Evolutionary conservation across 1,284 basidiomycete species (phyloP).

Genomic region (Pisolithus thermaeus): DNA sequence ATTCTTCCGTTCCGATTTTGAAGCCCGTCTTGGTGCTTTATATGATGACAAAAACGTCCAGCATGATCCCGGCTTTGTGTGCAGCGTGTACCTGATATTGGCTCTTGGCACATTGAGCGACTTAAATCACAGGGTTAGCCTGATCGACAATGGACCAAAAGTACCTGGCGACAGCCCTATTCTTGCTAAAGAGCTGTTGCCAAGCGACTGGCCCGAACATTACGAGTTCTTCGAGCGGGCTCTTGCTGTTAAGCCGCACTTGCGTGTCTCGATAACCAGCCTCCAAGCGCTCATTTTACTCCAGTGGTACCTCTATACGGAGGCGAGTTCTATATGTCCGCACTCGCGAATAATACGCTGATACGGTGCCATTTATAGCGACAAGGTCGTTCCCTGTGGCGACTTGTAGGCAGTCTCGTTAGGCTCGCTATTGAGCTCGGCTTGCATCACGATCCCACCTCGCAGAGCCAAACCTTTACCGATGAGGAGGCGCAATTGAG

Average conservation of each 20-base stretch:
- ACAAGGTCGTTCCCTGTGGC: slow-evolving; percentile 78
- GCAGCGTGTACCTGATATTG: slow-evolving; percentile 67
- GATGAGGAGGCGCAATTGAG: slow-evolving; percentile 70
- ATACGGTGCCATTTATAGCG: slow-evolving; percentile 40
- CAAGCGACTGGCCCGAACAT: slow-evolving; percentile 69
- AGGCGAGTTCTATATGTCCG: slow-evolving; percentile 41
- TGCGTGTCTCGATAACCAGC: slow-evolving; percentile 72
- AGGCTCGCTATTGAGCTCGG: slow-evolving; percentile 75
- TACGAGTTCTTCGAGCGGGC: slow-evolving; percentile 78
- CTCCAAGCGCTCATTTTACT: slow-evolving; percentile 74
- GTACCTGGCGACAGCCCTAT: slow-evolving; percentile 27
- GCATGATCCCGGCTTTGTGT: slow-evolving; percentile 71
- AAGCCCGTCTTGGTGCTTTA: slow-evolving; percentile 53
- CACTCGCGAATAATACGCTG: neutral
- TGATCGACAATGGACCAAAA: slow-evolving; percentile 27
- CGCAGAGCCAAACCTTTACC: slow-evolving; percentile 59
- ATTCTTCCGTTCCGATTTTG: slow-evolving; percentile 59
- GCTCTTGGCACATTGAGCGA: slow-evolving; percentile 78
- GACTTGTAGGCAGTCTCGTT: slow-evolving; percentile 74
- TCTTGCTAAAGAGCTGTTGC: slow-evolving; percentile 54
- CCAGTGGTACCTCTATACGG: slow-evolving; percentile 83
- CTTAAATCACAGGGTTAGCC: slow-evolving; percentile 59
- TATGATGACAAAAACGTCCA: slow-evolving; percentile 48
- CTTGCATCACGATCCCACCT: slow-evolving; percentile 73
- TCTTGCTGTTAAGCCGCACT: slow-evolving; percentile 67